A percentile compares a stretch with the other conserved stretches of the same genome.
Evolutionary conservation across 1,284 basidiomycete species (phyloP).

Genomic region (Leccinum fuscescens): DNA sequence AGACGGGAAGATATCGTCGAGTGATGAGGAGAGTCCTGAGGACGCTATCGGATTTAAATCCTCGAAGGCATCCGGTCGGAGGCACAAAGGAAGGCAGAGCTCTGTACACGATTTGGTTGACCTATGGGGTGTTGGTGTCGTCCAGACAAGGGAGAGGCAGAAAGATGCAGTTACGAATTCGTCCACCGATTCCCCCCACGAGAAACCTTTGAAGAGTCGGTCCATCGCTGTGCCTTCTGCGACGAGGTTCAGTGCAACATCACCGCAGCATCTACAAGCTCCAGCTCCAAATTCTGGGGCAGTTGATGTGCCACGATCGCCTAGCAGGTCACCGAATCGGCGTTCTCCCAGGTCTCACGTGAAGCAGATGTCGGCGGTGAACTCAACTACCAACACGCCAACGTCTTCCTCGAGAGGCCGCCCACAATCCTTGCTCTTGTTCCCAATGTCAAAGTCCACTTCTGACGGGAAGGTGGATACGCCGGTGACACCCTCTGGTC

Average conservation of each 20-base stretch:
- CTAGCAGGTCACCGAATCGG: conserved; percentile 31
- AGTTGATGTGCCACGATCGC: conserved; percentile 26
- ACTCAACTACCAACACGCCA: conserved; percentile 24
- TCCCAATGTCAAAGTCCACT: conserved; percentile 51
- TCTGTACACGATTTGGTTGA: conserved; percentile 80
- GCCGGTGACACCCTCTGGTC: conserved; percentile 34
- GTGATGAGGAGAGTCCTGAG: conserved; percentile 58
- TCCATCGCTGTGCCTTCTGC: conserved; percentile 16
- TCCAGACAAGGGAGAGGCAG: conserved; percentile 39
- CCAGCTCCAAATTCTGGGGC: conserved; percentile 10
- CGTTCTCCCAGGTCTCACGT: conserved; percentile 26
- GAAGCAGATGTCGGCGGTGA: conserved; percentile 27
- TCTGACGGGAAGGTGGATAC: conserved; percentile 35
- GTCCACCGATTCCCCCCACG: conserved; percentile 20
- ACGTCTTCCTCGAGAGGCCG: conserved; percentile 44
- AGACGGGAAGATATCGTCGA: conserved; percentile 43
- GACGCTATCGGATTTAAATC: conserved; percentile 41
- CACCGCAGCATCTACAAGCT: conserved; percentile 34
- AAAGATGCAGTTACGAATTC: conserved; percentile 25
- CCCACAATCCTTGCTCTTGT: conserved; percentile 74
- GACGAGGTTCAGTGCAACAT: conserved; percentile 26
- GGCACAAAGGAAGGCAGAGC: conserved; percentile 54
- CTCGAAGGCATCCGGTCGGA: conserved; percentile 25
- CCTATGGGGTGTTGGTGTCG: conserved; percentile 61
- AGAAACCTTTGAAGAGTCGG: conserved; percentile 23